Evolutionary conservation across 352 stramenopile genomes (phyloP).

Genomic region (Phytopythium vexans): DNA sequence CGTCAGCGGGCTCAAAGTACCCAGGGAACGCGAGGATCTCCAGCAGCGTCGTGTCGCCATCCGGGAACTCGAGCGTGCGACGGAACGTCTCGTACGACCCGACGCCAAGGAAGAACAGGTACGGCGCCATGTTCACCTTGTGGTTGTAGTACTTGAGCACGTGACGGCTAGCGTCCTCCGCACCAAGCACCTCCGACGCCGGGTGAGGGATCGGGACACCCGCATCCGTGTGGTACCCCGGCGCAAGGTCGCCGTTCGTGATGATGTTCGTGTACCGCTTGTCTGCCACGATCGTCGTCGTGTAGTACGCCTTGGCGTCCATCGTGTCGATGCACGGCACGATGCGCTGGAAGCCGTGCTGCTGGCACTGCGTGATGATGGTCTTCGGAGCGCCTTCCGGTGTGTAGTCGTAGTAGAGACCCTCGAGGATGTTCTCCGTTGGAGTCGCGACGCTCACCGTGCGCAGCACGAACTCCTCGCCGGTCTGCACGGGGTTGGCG

Average conservation of each 20-base stretch:
- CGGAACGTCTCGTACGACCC: slow-evolving; percentile 76
- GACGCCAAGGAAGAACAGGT: slow-evolving; percentile 79
- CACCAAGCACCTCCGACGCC: slow-evolving; percentile 42
- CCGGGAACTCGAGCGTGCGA: slow-evolving; percentile 67
- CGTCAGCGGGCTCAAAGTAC: slow-evolving; percentile 64
- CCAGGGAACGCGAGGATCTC: slow-evolving; percentile 71
- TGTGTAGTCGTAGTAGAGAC: slow-evolving; percentile 79
- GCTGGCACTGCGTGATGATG: slow-evolving; percentile 83
- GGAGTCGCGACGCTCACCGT: slow-evolving; percentile 61
- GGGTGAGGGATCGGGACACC: slow-evolving; percentile 61
- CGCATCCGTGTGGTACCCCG: slow-evolving; percentile 54
- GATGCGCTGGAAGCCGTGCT: slow-evolving; percentile 78
- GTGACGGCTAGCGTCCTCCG: slow-evolving; percentile 53
- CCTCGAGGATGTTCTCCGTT: slow-evolving; percentile 77
- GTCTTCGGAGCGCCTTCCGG: slow-evolving; percentile 61
- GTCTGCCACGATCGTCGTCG: slow-evolving; percentile 67
- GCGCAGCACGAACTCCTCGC: slow-evolving; percentile 68
- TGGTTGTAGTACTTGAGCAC: slow-evolving; percentile 82
- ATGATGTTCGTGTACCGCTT: slow-evolving; percentile 82
- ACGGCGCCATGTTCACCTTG: slow-evolving; percentile 82
- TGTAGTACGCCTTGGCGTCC: slow-evolving; percentile 81
- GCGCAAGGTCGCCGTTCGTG: slow-evolving; percentile 72
- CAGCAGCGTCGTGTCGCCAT: slow-evolving; percentile 66
- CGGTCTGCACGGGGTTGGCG: slow-evolving; percentile 38
- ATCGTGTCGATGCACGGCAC: slow-evolving; percentile 79